These are phyloP conservation scores for Creolimax fragrantissima DNA, from an alignment of 78 protist species.

Conservation along the genomic window DNA sequence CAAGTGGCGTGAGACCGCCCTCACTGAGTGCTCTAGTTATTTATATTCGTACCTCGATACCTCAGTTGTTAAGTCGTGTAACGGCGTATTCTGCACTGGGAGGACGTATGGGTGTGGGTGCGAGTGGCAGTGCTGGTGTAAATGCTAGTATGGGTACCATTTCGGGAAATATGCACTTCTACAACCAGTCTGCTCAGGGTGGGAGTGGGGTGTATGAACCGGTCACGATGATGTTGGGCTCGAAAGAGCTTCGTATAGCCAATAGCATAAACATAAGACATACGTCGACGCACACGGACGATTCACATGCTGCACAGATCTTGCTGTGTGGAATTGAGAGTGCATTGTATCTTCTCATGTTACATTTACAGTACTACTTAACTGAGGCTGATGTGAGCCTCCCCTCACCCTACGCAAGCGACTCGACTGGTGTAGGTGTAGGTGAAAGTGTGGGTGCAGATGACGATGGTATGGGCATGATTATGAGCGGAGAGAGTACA, in stretches of 20 bases:
- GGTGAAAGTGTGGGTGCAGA: no score
- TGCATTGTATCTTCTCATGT: background rate
- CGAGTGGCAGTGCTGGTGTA: no score
- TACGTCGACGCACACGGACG: background rate
- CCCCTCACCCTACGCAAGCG: background rate
- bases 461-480: background rate
- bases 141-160: no score
- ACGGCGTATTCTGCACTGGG: no score
- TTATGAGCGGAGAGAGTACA: background rate
- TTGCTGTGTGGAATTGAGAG: background rate
- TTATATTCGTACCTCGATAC: background rate
- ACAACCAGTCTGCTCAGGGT: no score
- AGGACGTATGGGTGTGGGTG: no score
- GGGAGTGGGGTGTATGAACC: no score
- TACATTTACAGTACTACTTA: background rate
- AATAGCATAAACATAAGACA: no score
- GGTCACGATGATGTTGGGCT: no score
- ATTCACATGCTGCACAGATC: background rate
- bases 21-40: background rate
- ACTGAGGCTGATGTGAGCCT: background rate
- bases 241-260: no score
- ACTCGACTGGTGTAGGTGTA: no score
- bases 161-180: no score
- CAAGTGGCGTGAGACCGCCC: background rate
- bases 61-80: background rate